Conservation (phyloP, 2,329 filamentous ascomycete genomes). For the Monosporascus sp. region DNA sequence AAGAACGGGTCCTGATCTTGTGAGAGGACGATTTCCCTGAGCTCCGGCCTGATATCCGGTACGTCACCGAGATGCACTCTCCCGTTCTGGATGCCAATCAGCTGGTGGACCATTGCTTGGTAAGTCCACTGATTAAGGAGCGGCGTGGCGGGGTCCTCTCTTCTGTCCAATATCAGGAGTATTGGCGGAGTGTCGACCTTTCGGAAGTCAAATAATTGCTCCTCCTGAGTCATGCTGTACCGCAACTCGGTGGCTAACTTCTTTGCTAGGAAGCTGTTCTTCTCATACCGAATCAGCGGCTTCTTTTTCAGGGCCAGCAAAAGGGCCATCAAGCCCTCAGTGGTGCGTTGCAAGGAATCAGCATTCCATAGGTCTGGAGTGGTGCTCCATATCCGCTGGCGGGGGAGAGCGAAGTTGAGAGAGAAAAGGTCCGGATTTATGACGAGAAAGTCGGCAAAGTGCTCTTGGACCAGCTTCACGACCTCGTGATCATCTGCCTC, state of each 20-base stretch:
- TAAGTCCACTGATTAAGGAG: conserved; percentile 98
- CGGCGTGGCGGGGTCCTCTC: conserved; percentile 92
- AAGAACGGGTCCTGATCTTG: conserved; percentile 99
- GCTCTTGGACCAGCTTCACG: conserved; percentile 88
- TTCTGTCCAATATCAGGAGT: conserved; percentile 80
- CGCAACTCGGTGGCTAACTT: conserved; percentile 90
- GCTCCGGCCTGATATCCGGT: conserved; percentile 76
- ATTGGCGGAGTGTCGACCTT: conserved; percentile 93
- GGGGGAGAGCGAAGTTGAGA: conserved; percentile 66
- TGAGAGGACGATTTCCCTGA: conserved; percentile 90
- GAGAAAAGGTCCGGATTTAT: conserved; percentile 93
- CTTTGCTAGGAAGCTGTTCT: conserved; percentile 82
- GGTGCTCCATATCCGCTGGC: conserved; percentile 74
- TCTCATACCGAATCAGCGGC: conserved; percentile 88
- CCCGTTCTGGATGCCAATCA: conserved; percentile 92
- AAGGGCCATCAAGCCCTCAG: conserved; percentile 80
- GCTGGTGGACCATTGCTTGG: conserved; percentile 98
- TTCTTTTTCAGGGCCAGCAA: conserved; percentile 93
- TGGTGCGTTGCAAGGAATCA: conserved; percentile 78
- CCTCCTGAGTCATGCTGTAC: conserved; percentile 91
- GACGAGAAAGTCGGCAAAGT: conserved; percentile 93
- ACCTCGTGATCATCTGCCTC: conserved; percentile 98
- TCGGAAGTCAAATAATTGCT: conserved; percentile 93
- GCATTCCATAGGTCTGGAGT: conserved; percentile 86
- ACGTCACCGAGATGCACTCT: conserved; percentile 82